These are phyloP conservation scores for Euphorbia schlechtendalii DNA, from an alignment of 441 rosid species.

Conservation along the genomic window DNA sequence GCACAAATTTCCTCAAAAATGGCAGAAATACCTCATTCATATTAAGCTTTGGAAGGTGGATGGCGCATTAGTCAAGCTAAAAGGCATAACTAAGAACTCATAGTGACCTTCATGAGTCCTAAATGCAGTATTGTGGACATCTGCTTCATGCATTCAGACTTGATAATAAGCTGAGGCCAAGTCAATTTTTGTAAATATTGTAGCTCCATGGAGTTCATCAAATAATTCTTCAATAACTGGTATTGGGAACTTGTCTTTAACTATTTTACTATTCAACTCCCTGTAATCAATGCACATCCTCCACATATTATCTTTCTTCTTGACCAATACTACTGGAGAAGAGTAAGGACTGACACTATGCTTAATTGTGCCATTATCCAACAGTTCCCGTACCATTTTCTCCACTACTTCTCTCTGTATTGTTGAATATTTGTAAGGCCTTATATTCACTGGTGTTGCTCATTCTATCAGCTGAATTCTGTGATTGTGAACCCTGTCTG, in stretches of 20 bases:
- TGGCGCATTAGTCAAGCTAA: background rate
- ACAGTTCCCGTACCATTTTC: background rate
- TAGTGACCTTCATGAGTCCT: too few relatives aligned
- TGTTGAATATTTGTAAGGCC: too few relatives aligned
- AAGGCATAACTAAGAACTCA: too few relatives aligned
- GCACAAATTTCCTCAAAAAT: background rate
- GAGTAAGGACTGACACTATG: background rate
- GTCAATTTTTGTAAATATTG: background rate
- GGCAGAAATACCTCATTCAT: background rate
- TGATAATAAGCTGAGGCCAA: too few relatives aligned
- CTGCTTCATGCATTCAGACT: too few relatives aligned
- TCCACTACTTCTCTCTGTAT: too few relatives aligned
- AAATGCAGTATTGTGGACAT: background rate
- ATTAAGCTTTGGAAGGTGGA: background rate
- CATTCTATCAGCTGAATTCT: too few relatives aligned
- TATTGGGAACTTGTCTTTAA: background rate
- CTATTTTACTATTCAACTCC: background rate
- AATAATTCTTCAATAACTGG: background rate
- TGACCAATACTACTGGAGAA: background rate
- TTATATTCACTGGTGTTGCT: too few relatives aligned
- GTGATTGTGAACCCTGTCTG: too few relatives aligned
- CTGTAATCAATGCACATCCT: too few relatives aligned
- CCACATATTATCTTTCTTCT: too few relatives aligned
- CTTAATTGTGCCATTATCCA: too few relatives aligned
- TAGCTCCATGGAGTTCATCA: background rate